These are phyloP conservation scores for Bidens hawaiensis DNA, from an alignment of 140 eudicot species.

Conservation along the genomic window DNA sequence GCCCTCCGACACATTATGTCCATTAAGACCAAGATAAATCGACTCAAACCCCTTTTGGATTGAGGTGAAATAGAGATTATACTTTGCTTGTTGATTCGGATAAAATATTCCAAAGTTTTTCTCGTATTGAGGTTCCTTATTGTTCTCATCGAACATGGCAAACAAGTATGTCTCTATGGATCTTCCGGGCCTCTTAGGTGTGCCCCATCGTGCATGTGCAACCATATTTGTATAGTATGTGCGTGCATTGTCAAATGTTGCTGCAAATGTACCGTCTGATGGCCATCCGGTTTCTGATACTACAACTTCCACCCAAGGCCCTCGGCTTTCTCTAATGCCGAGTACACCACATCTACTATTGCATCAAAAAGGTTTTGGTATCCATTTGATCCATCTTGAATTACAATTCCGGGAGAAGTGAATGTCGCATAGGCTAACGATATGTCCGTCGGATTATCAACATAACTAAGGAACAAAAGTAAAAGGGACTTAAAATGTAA, in stretches of 20 bases:
- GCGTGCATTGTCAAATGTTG: conserved; percentile 40
- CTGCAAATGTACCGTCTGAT: conserved; percentile 39
- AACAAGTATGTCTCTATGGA: conserved; percentile 50
- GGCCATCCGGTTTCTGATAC: conserved; percentile 67
- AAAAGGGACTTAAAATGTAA: neutral
- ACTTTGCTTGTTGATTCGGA: conserved; percentile 42
- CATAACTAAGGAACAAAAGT: conserved; percentile 15
- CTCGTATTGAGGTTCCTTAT: conserved; percentile 36
- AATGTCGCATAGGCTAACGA: conserved; percentile 31
- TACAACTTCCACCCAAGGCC: conserved; percentile 30
- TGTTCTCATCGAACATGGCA: conserved; percentile 58
- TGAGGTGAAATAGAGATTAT: conserved; percentile 27
- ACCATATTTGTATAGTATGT: conserved; percentile 42
- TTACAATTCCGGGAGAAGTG: conserved; percentile 26
- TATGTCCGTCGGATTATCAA: conserved; percentile 23
- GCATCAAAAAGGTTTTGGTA: conserved; percentile 68
- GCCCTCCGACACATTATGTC: neutral
- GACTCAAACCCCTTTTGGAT: conserved; percentile 13
- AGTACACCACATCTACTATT: conserved; percentile 22
- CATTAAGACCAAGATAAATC: neutral
- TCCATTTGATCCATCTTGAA: conserved; percentile 25
- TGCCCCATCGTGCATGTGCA: conserved; percentile 39
- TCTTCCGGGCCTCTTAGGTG: conserved; percentile 47
- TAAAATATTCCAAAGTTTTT: conserved; percentile 44
- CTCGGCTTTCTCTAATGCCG: conserved; percentile 39